Evolutionary conservation across 1,284 basidiomycete species (phyloP).

Genomic region (Naganishia sp.): DNA sequence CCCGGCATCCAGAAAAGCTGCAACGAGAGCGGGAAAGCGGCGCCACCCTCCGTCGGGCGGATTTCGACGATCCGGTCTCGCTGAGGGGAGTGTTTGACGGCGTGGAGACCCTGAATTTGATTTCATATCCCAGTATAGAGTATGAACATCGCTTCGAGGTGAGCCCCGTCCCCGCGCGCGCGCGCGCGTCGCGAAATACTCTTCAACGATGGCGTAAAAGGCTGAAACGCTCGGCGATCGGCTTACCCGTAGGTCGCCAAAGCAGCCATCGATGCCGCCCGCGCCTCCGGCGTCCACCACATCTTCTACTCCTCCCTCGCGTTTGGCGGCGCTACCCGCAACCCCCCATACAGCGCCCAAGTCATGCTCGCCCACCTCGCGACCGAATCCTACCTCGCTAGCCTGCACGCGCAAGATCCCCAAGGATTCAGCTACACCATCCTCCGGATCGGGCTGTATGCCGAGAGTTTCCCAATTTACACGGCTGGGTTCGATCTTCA

Average conservation of each 20-base stretch:
- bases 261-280: conserved; percentile 35
- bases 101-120: conserved; percentile 34
- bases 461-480: conserved; percentile 35
- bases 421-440: conserved; percentile 29
- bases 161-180: neutral
- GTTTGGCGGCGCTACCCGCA: conserved; percentile 25
- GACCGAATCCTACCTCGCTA: conserved; percentile 36
- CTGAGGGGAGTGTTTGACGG: conserved; percentile 31
- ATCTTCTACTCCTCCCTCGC: conserved; percentile 38
- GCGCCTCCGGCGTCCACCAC: conserved; percentile 31
- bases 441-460: conserved; percentile 34
- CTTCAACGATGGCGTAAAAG: neutral
- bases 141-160: conserved; percentile 35
- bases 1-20: conserved; percentile 29
- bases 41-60: conserved; percentile 24
- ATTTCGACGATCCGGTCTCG: conserved; percentile 31
- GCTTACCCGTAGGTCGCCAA: conserved; percentile 29
- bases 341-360: conserved; percentile 26
- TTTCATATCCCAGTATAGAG: conserved; percentile 35
- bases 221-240: neutral
- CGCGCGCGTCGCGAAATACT: neutral
- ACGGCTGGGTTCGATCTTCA: conserved; percentile 16
- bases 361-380: conserved; percentile 37
- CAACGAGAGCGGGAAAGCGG: conserved; percentile 7
- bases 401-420: neutral